phyloP scores from a whole-genome alignment of 805 yeast species.

The Candida awuae region DNA sequence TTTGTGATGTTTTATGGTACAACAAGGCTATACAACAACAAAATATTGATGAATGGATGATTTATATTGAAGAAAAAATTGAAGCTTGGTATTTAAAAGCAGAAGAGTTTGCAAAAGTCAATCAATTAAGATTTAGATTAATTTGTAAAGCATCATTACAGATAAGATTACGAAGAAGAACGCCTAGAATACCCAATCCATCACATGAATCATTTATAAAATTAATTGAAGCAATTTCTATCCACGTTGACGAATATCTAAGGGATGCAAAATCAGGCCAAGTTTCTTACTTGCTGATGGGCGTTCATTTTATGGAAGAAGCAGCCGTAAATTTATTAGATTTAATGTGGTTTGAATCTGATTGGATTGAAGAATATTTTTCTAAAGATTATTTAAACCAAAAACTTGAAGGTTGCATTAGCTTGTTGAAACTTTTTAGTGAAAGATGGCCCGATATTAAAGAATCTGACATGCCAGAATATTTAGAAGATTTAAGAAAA shows the following conservation, averaged over 20 bases:
- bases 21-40: slow-evolving; percentile 6
- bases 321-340: slow-evolving; percentile 10
- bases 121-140: slow-evolving; percentile 12
- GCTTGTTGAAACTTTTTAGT: slow-evolving; percentile 7
- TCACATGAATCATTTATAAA: slow-evolving; percentile 1
- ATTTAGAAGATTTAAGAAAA: neutral
- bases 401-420: slow-evolving; percentile 7
- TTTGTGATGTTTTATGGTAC: slow-evolving; percentile 13
- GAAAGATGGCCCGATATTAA: slow-evolving; percentile 14
- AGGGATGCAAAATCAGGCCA: slow-evolving; percentile 9
- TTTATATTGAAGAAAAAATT: slow-evolving; percentile 7
- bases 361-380: slow-evolving; percentile 12
- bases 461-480: slow-evolving; percentile 4
- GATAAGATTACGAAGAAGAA: slow-evolving; percentile 9
- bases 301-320: slow-evolving; percentile 10
- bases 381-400: slow-evolving; percentile 1
- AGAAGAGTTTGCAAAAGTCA: slow-evolving; percentile 12
- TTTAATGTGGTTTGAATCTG: slow-evolving; percentile 12
- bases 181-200: slow-evolving; percentile 11
- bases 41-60: slow-evolving; percentile 9
- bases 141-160: slow-evolving; percentile 11
- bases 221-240: slow-evolving; percentile 2
- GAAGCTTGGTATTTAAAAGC: slow-evolving; percentile 12
- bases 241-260: slow-evolving; percentile 10
- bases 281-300: slow-evolving; percentile 11